phyloP scores from a whole-genome alignment of 192 early-diverging fungal species.

The Geranomyces michiganensis region DNA sequence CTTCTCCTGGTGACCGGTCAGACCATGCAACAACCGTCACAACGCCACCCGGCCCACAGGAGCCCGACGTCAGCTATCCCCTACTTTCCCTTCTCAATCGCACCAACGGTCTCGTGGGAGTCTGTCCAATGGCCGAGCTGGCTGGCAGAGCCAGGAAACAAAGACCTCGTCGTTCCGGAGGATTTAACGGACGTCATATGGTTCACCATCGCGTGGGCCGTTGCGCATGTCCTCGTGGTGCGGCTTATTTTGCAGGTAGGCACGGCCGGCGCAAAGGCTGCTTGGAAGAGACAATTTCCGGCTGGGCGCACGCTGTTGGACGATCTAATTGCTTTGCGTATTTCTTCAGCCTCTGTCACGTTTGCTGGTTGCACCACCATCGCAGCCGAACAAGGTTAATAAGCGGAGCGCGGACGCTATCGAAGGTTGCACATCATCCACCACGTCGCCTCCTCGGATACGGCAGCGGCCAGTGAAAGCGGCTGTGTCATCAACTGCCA shows the following conservation, averaged over 20 bases:
- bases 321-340: background rate
- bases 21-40: constrained; percentile 1
- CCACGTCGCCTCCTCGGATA: constrained; percentile 2
- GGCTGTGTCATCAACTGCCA: background rate
- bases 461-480: background rate
- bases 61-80: background rate
- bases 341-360: background rate
- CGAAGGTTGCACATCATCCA: constrained; percentile 15
- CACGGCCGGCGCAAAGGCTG: background rate
- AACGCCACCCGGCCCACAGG: background rate
- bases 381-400: background rate
- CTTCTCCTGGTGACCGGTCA: background rate
- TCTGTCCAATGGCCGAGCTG: constrained; percentile 10
- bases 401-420: constrained; percentile 3
- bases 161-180: constrained; percentile 15
- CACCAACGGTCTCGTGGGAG: background rate
- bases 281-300: background rate
- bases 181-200: constrained; percentile 17
- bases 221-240: background rate
- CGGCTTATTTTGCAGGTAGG: constrained; percentile 23
- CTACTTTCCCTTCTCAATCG: background rate
- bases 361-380: background rate
- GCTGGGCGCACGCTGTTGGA: background rate
- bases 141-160: constrained; percentile 7
- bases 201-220: constrained; percentile 16